Conservation (phyloP, 352 stramenopile species). For the Pythium grandisporangium region DNA sequence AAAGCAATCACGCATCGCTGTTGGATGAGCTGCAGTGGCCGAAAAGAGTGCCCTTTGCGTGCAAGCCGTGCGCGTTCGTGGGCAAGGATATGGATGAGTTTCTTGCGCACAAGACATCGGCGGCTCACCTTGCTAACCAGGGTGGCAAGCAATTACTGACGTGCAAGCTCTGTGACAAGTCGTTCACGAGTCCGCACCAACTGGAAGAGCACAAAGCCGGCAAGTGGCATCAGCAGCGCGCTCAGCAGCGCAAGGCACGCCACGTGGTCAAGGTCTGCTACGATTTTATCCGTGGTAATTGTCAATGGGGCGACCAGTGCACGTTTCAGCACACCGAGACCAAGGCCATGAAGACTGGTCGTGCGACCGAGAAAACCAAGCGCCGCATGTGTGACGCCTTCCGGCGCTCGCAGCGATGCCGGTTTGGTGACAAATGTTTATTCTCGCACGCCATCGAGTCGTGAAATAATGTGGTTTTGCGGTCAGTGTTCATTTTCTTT, state of each 20-base stretch:
- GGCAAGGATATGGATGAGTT: slow-evolving; percentile 65
- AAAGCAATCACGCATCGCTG: no score
- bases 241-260: slow-evolving; percentile 50
- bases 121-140: slow-evolving; percentile 28
- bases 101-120: slow-evolving; percentile 36
- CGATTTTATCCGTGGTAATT: slow-evolving; percentile 73
- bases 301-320: slow-evolving; percentile 53
- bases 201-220: slow-evolving; percentile 65
- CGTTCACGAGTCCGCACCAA: slow-evolving; percentile 69
- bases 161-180: slow-evolving; percentile 64
- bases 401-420: slow-evolving; percentile 27
- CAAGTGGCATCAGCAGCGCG: slow-evolving; percentile 80
- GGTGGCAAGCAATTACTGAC: slow-evolving; percentile 19
- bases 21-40: slow-evolving; percentile 42
- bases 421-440: slow-evolving; percentile 67
- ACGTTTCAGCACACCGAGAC: slow-evolving; percentile 65
- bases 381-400: slow-evolving; percentile 51
- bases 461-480: no score
- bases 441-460: slow-evolving; percentile 33
- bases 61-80: slow-evolving; percentile 71
- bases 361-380: slow-evolving; percentile 40
- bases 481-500: no score
- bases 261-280: slow-evolving; percentile 74
- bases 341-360: slow-evolving; percentile 48
- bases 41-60: slow-evolving; percentile 77